These are phyloP conservation scores for Tolypocladium capitatum DNA, from an alignment of 2,329 filamentous ascomycete genomes.

Conservation along the genomic window DNA sequence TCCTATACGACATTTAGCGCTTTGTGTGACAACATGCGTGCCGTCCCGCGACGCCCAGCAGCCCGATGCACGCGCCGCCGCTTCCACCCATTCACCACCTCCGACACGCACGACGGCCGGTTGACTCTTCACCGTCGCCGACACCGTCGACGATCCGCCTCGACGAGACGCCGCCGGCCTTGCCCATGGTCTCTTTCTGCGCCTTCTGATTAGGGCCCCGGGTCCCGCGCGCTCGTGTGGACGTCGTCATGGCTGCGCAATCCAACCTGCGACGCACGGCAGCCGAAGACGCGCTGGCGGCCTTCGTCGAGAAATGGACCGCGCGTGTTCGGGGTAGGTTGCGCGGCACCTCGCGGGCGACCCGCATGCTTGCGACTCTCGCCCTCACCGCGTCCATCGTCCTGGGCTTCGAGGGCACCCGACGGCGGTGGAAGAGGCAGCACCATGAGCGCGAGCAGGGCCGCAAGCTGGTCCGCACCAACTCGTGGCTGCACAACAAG, in stretches of 20 bases:
- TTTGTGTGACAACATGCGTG: too few relatives aligned
- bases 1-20: too few relatives aligned
- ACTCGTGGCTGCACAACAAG: constrained; percentile 86
- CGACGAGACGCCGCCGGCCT: background rate
- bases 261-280: constrained; percentile 62
- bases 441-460: constrained; percentile 73
- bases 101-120: background rate
- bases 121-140: background rate
- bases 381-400: constrained; percentile 68
- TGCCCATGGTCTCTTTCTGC: background rate
- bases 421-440: constrained; percentile 60
- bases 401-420: constrained; percentile 63
- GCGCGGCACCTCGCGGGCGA: constrained; percentile 52
- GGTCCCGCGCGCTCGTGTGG: background rate
- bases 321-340: constrained; percentile 39
- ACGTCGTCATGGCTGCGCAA: constrained; percentile 61
- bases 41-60: background rate
- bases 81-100: background rate
- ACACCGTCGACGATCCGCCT: background rate
- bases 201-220: background rate
- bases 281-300: constrained; percentile 53
- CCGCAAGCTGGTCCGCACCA: constrained; percentile 67
- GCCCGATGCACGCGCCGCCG: background rate
- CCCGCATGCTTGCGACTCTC: constrained; percentile 63
- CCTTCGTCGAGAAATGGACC: constrained; percentile 48